Evolutionary conservation across 2,329 filamentous ascomycete species (phyloP), one percentile per base, ranked within the genome.

Genomic region (Teratosphaeria destructans): DNA sequence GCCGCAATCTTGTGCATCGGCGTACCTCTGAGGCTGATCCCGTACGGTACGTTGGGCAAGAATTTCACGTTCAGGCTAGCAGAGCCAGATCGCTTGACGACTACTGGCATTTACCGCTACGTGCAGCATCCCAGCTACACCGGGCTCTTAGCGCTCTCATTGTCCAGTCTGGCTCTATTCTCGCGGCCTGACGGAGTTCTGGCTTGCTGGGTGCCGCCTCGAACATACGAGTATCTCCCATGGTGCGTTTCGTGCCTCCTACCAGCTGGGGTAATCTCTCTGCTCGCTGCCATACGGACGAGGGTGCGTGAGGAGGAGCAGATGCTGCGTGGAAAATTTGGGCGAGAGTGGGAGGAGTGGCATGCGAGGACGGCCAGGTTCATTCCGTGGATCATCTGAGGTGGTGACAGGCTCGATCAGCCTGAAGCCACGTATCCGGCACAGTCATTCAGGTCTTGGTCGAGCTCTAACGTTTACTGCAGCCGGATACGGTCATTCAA

Each of bases 61-160:
- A 54, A 32, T n/a, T 54, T 54, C 53, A 54, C 53, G 53, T 54
- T 54, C 34, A 37, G 27, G 27, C 53, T 54, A 8, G 19, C 53
- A 11, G 53, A 54, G 53, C 53, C 53, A 16, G 53, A 54, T 54
- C 53, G 34, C 19, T 54, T 54, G 53, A 37, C 53, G 27, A 54
- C 23, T 16, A 54, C 53, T 34, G 53, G 53, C 14, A 54, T 54
- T 32, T 54, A 54, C 16, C 53, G 34, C 16, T 54, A 54, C 26
- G 53, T 54, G 27, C 53, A 54, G 34, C 53, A 54, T 34, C 53
- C 53, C 7, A 54, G 53, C 53, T 54, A 54, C n/a, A 54, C 53
- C 23, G 53, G 53, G 16, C 53, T 54, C 32, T 7, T 54, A 14
- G 32, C 34, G 7, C 34, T 54, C 23, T 3, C 14, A 5, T 8